phyloP scores from a whole-genome alignment of 2,329 filamentous ascomycete genomes.

The Colletotrichum sp. region DNA sequence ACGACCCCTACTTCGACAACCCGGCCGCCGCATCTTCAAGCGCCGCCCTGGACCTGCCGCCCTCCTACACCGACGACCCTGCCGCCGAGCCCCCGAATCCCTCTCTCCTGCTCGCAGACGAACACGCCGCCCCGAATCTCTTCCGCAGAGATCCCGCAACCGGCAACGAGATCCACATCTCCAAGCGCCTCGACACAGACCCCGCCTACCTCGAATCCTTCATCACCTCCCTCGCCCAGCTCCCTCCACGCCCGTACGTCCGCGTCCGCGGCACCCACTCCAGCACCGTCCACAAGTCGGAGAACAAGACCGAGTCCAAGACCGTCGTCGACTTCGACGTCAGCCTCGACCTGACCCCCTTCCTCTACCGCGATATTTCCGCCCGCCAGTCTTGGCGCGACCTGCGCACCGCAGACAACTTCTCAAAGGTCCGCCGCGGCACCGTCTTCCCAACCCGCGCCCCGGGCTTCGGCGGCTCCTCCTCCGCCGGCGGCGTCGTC shows the following conservation, averaged over 20 bases:
- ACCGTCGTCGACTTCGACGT: slow-evolving; percentile 65
- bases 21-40: slow-evolving; percentile 38
- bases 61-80: slow-evolving; percentile 48
- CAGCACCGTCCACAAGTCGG: slow-evolving; percentile 44
- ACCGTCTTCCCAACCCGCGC: slow-evolving; percentile 60
- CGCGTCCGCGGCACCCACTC: slow-evolving; percentile 59
- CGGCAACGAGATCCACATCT: neutral
- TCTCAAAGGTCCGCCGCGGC: slow-evolving; percentile 69
- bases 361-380: slow-evolving; percentile 54
- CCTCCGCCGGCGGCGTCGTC: neutral
- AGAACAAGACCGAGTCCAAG: slow-evolving; percentile 50
- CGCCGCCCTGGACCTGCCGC: slow-evolving; percentile 46
- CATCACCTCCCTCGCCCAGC: slow-evolving; percentile 45
- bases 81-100: neutral
- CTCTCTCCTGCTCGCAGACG: slow-evolving; percentile 25
- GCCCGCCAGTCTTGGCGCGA: slow-evolving; percentile 44
- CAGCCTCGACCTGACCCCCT: slow-evolving; percentile 62
- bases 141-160: slow-evolving; percentile 29
- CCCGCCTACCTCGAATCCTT: slow-evolving; percentile 47
- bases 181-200: slow-evolving; percentile 47
- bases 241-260: slow-evolving; percentile 60
- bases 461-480: slow-evolving; percentile 42
- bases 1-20: slow-evolving; percentile 38
- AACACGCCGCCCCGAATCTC: slow-evolving; percentile 27
- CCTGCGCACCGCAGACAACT: slow-evolving; percentile 60